Evolutionary conservation across 2,329 filamentous ascomycete genomes (phyloP), one percentile per base, ranked within the genome.

Genomic region (Paracoccidioides lutzii): DNA sequence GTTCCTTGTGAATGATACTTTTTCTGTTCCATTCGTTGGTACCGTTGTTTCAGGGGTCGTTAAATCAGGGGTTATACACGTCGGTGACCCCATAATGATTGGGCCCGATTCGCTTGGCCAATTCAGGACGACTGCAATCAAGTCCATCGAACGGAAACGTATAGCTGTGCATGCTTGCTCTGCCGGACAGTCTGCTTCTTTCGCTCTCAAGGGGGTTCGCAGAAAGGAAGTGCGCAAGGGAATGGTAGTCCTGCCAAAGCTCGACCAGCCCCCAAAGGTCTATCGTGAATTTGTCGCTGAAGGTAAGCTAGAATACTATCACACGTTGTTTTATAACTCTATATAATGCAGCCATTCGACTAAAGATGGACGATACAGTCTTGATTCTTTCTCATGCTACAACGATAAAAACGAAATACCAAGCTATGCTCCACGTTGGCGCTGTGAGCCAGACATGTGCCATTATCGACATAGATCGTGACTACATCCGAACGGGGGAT

Each of bases 381-480:
- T 78, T 98, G 28, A 97, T 98, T 62, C 78, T 98, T 5, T 94
- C 88, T 3, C 93, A 98, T 66, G 90, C 91, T 0, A 98, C 93
- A 0, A 98, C 93, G 45, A 98, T 98, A 71, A 93, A 95, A 71
- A 89, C 84, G 0, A 91, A 90, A 65, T 98, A 98, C 62, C 93
- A 98, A 74, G 93, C 93, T 0, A 98, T 97, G 90, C 79, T 98
- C 28, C 93, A 98, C 64, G 90, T 98, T 4, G 93, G 93, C 0
- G 88, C 93, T 0, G 87, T 98, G 45, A 89, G 87, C 43, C 93
- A 98, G 73, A 98, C 93, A 0, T 98, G 93, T 67, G 84, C 90
- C 9, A 96, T 98, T 67, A 95, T 98, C 65, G 93, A 96, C 66
- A 93, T 98, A 61, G 93, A 98, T 68, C 84, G 91, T n/a, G 87